A percentile compares a stretch with the other conserved stretches of the same genome.
phyloP scores from a whole-genome alignment of 2,329 filamentous ascomycete genomes.

The Metarhizium guizhouense region DNA sequence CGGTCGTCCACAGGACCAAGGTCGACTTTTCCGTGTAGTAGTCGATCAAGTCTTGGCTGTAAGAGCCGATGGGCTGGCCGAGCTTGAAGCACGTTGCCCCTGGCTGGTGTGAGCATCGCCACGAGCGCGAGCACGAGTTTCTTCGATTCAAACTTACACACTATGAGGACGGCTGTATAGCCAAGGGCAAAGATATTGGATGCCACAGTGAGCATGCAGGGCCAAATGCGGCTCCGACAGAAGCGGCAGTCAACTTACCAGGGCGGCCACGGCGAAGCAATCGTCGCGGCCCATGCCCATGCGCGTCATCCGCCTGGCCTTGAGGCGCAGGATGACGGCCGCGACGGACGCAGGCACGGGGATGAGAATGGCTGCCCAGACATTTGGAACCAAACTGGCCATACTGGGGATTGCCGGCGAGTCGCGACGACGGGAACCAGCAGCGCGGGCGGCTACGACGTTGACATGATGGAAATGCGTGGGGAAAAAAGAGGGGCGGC shows the following conservation, averaged over 20 bases:
- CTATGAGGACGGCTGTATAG: background rate
- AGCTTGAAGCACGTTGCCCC: background rate
- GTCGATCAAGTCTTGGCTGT: background rate
- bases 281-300: constrained; percentile 14
- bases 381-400: constrained; percentile 13
- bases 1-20: constrained; percentile 16
- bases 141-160: background rate
- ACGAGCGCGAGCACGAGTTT: too few species aligned
- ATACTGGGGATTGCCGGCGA: constrained; percentile 3
- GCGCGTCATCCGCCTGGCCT: constrained; percentile 14
- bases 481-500: too few species aligned
- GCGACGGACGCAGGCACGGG: constrained; percentile 11
- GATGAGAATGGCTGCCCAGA: constrained; percentile 12
- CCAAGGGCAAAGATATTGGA: background rate
- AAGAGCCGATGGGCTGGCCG: background rate
- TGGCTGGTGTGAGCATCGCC: background rate
- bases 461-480: too few species aligned
- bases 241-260: background rate
- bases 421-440: too few species aligned
- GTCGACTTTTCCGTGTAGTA: constrained; percentile 7
- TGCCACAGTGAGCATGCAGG: too few species aligned
- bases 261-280: constrained; percentile 6
- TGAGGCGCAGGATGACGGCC: constrained; percentile 11
- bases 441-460: too few species aligned
- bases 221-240: too few species aligned